These are phyloP conservation scores for Naematelia aurantialba DNA, from an alignment of 768 basidiomycete genomes.

Conservation along the genomic window DNA sequence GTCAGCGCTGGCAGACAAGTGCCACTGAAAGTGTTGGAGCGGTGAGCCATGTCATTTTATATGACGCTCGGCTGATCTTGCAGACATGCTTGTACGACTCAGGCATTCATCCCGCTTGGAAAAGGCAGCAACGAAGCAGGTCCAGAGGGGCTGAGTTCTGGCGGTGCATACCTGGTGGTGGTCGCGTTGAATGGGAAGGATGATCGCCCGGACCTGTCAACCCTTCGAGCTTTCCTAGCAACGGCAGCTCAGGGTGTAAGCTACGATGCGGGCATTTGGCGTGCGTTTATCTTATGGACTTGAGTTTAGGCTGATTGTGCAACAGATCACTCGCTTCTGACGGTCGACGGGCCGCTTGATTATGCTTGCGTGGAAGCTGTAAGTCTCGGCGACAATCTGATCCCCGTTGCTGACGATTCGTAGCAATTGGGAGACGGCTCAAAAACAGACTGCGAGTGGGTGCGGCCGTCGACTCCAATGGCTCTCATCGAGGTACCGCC, in stretches of 20 bases:
- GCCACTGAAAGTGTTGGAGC: slow-evolving; percentile 34
- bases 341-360: slow-evolving; percentile 36
- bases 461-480: neutral
- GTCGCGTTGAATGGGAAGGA: slow-evolving; percentile 73
- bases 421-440: slow-evolving; percentile 29
- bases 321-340: slow-evolving; percentile 33
- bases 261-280: slow-evolving; percentile 82
- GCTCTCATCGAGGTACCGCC: slow-evolving; percentile 21
- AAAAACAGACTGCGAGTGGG: slow-evolving; percentile 20
- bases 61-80: neutral
- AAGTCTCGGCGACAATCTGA: neutral
- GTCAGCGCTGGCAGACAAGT: slow-evolving; percentile 22
- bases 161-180: slow-evolving; percentile 70
- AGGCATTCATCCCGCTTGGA: slow-evolving; percentile 69
- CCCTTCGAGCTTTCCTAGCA: slow-evolving; percentile 76
- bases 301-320: slow-evolving; percentile 1
- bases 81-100: slow-evolving; percentile 60
- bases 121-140: slow-evolving; percentile 50
- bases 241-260: slow-evolving; percentile 76
- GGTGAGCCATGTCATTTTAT: no score
- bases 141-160: slow-evolving; percentile 51
- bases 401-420: neutral
- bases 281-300: slow-evolving; percentile 57
- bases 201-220: slow-evolving; percentile 71
- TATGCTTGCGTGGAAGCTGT: slow-evolving; percentile 39